phyloP scores from a whole-genome alignment of 768 basidiomycete species.

The Podaxis sp. region DNA sequence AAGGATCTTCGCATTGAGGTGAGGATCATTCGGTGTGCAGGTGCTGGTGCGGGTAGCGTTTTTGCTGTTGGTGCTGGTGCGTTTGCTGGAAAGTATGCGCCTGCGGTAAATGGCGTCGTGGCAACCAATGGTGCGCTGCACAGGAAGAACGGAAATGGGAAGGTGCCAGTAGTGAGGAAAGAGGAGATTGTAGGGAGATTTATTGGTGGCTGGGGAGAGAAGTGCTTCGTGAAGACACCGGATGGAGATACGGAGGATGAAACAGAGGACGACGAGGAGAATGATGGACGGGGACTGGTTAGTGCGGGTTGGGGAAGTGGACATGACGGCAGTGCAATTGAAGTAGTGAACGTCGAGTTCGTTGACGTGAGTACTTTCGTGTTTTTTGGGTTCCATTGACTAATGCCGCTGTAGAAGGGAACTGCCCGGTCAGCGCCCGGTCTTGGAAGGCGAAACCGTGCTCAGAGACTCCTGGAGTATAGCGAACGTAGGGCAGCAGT shows the following conservation, averaged over 20 bases:
- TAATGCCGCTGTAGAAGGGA: constrained; percentile 38
- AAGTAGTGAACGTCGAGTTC: constrained; percentile 63
- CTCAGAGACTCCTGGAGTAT: constrained; percentile 69
- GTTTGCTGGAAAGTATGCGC: constrained; percentile 10
- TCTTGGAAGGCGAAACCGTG: constrained; percentile 58
- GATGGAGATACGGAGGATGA: constrained; percentile 30
- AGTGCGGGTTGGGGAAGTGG: constrained; percentile 78
- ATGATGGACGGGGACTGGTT: constrained; percentile 60
- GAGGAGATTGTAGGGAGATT: constrained; percentile 48
- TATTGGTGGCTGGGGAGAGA: constrained; percentile 44
- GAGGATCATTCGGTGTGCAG: constrained; percentile 36
- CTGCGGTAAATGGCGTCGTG: constrained; percentile 9
- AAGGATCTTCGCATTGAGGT: constrained; percentile 40
- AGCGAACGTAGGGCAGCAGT: constrained; percentile 53
- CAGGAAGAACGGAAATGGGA: constrained; percentile 14
- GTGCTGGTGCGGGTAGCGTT: constrained; percentile 27
- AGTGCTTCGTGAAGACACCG: constrained; percentile 28
- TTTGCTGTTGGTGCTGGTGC: constrained; percentile 22
- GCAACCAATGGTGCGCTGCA: constrained; percentile 1
- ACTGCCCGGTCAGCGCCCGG: constrained; percentile 49
- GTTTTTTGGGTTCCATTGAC: constrained; percentile 1
- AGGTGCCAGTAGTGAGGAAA: constrained; percentile 23
- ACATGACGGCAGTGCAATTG: constrained; percentile 76
- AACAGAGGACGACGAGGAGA: constrained; percentile 30
- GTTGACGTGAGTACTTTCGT: constrained; percentile 48